Percentiles rank a stretch among this genome's conserved stretches.
phyloP scores from a whole-genome alignment of 768 basidiomycete genomes.

The Hydnomerulius pinastri region DNA sequence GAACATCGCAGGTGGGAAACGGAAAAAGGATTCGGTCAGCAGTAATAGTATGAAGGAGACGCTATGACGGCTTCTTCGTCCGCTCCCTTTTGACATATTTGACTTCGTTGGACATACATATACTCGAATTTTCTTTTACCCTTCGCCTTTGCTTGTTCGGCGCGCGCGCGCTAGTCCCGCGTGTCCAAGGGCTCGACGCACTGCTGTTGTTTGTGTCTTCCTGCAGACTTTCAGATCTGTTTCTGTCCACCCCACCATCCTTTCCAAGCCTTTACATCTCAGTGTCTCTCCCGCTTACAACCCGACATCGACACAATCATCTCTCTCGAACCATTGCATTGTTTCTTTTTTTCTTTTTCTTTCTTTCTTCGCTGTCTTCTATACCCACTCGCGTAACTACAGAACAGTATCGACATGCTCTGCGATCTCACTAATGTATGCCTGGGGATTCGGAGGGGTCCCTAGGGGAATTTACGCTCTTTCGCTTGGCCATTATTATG shows the following conservation, averaged over 20 bases:
- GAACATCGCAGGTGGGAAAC: constrained; percentile 38
- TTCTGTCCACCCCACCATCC: constrained; percentile 11
- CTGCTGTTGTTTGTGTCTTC: constrained; percentile 4
- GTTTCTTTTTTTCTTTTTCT: constrained; percentile 6
- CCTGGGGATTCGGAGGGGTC: constrained; percentile 11
- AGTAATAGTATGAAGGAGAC: constrained; percentile 49
- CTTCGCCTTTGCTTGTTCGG: background rate
- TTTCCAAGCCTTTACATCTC: constrained; percentile 13
- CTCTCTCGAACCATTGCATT: constrained; percentile 17
- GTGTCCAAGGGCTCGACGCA: constrained; percentile 7
- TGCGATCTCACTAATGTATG: constrained; percentile 35
- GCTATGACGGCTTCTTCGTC: constrained; percentile 22
- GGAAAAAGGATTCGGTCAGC: constrained; percentile 54
- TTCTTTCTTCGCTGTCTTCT: constrained; percentile 15
- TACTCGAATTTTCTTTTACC: constrained; percentile 15
- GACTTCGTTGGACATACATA: constrained; percentile 23
- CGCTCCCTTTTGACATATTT: constrained; percentile 13
- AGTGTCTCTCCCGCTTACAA: constrained; percentile 12
- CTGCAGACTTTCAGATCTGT: constrained; percentile 11
- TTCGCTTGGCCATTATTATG: too few relatives aligned
- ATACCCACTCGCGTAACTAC: constrained; percentile 35
- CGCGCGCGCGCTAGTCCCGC: constrained; percentile 18
- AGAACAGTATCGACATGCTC: constrained; percentile 28
- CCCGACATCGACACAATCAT: constrained; percentile 29
- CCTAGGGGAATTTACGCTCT: constrained; percentile 10